Evolutionary conservation across 2,329 filamentous ascomycete species (phyloP).

Genomic region (Xylaria sp.): DNA sequence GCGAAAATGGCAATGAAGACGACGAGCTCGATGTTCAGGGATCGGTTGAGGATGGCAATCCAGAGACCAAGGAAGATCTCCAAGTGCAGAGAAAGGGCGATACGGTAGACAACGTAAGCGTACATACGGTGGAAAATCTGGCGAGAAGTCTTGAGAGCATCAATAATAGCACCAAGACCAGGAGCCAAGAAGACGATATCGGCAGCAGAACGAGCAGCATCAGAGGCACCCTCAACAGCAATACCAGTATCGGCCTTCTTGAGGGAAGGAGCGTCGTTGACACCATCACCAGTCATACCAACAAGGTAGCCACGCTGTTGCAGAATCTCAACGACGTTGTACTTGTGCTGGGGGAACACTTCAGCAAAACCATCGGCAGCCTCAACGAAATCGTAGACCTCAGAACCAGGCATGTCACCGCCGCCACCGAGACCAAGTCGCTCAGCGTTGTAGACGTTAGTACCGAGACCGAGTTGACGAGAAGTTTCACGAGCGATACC

Average conservation of each 20-base stretch:
- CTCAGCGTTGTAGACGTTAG: slow-evolving; percentile 94
- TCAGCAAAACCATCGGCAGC: slow-evolving; percentile 95
- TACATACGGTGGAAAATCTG: slow-evolving; percentile 99
- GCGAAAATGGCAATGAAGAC: slow-evolving; percentile 97
- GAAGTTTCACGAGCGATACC: slow-evolving; percentile 93
- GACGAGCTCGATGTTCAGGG: slow-evolving; percentile 85
- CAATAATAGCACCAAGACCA: slow-evolving; percentile 91
- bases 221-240: slow-evolving; percentile 90
- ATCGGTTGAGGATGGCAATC: slow-evolving; percentile 88
- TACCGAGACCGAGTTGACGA: slow-evolving; percentile 89
- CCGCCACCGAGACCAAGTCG: slow-evolving; percentile 89
- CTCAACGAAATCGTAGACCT: slow-evolving; percentile 95
- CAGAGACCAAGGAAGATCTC: slow-evolving; percentile 92
- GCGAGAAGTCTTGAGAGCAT: slow-evolving; percentile 90
- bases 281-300: slow-evolving; percentile 96
- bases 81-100: slow-evolving; percentile 88
- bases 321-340: slow-evolving; percentile 91
- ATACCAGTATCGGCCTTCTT: slow-evolving; percentile 98
- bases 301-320: slow-evolving; percentile 94
- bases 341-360: slow-evolving; percentile 96
- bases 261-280: slow-evolving; percentile 91
- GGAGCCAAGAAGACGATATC: slow-evolving; percentile 95
- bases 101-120: slow-evolving; percentile 94
- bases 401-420: slow-evolving; percentile 91
- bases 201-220: slow-evolving; percentile 89